A percentile compares a stretch with the other conserved stretches of the same genome.
Conservation (phyloP, 2,329 filamentous ascomycete genomes). For the Aspergillus neotritici region DNA sequence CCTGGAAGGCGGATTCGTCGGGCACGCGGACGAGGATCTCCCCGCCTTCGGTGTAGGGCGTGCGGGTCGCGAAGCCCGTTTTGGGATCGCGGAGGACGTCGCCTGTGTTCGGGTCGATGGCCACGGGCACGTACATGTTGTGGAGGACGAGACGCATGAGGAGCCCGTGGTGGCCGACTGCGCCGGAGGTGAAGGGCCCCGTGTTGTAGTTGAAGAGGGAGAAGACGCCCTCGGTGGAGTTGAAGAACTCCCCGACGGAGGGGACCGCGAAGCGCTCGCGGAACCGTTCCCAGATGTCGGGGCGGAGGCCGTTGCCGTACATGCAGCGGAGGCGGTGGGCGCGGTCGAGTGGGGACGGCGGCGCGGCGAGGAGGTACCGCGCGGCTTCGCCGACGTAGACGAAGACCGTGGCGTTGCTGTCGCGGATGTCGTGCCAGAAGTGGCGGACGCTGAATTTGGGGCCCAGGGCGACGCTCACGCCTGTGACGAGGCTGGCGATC, state of each 20-base stretch:
- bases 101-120: conserved; percentile 62
- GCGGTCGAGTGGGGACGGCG: conserved; percentile 44
- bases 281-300: conserved; percentile 48
- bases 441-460: conserved; percentile 58
- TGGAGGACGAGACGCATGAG: conserved; percentile 50
- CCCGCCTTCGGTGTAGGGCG: conserved; percentile 62
- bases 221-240: conserved; percentile 68
- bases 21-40: conserved; percentile 66
- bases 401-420: conserved; percentile 63
- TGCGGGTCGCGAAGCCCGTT: conserved; percentile 62
- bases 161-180: conserved; percentile 66
- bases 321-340: conserved; percentile 43
- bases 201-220: conserved; percentile 54
- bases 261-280: conserved; percentile 49
- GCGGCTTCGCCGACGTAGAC: conserved; percentile 75
- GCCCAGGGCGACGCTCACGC: conserved; percentile 39
- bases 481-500: conserved; percentile 51
- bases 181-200: conserved; percentile 57
- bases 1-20: conserved; percentile 55
- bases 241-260: conserved; percentile 69
- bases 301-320: conserved; percentile 46
- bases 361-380: conserved; percentile 65
- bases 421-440: conserved; percentile 69
- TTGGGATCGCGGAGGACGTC: conserved; percentile 60
- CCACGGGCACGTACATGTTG: conserved; percentile 59